These are phyloP conservation scores for Arachis stenosperma DNA, from an alignment of 306 rosid genomes.

Conservation along the genomic window DNA sequence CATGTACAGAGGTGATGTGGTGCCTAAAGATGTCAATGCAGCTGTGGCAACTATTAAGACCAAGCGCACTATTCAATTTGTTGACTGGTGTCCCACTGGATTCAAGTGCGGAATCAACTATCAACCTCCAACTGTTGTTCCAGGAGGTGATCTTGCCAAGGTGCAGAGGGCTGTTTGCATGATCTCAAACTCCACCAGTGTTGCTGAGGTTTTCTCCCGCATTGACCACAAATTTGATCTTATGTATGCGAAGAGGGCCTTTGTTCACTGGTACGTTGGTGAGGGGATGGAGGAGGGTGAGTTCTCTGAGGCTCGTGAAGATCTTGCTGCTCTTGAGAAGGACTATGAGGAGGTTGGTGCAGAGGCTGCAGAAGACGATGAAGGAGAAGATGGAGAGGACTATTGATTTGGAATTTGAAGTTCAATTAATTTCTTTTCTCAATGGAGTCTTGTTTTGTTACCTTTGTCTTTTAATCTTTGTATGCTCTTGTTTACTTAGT, in stretches of 20 bases:
- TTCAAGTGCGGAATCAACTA: slow-evolving; percentile 86
- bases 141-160: slow-evolving; percentile 81
- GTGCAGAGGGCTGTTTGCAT: slow-evolving; percentile 88
- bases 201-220: slow-evolving; percentile 80
- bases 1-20: slow-evolving; percentile 86
- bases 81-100: slow-evolving; percentile 94
- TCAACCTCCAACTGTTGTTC: slow-evolving; percentile 86
- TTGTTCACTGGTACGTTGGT: slow-evolving; percentile 89
- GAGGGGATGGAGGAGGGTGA: slow-evolving; percentile 74
- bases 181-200: slow-evolving; percentile 88
- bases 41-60: slow-evolving; percentile 88
- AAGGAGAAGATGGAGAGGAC: slow-evolving; percentile 68
- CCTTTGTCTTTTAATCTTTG: slow-evolving; percentile 9
- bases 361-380: slow-evolving; percentile 70
- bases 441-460: background rate
- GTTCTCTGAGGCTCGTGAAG: too few species aligned
- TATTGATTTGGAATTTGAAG: slow-evolving; percentile 42
- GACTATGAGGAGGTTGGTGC: slow-evolving; percentile 81
- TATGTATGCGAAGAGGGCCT: slow-evolving; percentile 85
- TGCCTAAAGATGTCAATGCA: slow-evolving; percentile 83
- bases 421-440: background rate
- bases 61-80: slow-evolving; percentile 82
- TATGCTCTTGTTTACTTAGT: background rate
- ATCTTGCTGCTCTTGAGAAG: too few species aligned
- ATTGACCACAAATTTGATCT: slow-evolving; percentile 85